phyloP scores from a whole-genome alignment of 2,329 filamentous ascomycete genomes.

The Hypoxylon rubiginosum region DNA sequence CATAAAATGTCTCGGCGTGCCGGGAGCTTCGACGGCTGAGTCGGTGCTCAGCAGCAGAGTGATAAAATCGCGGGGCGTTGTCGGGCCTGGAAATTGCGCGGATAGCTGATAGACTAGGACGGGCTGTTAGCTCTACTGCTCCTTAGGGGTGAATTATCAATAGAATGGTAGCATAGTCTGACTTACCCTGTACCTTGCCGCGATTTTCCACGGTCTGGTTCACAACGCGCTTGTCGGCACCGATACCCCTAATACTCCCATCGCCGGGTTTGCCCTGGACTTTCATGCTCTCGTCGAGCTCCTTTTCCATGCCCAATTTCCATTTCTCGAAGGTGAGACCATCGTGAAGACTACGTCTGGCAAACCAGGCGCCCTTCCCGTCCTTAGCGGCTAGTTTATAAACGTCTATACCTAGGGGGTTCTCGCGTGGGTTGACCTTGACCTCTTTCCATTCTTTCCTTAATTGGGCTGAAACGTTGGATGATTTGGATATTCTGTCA shows the following conservation, averaged over 20 bases:
- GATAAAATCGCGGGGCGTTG: conserved; percentile 88
- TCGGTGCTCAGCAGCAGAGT: conserved; percentile 80
- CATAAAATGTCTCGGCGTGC: conserved; percentile 77
- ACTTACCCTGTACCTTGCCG: conserved; percentile 73
- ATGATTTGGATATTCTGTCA: conserved; percentile 63
- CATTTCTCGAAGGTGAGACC: conserved; percentile 82
- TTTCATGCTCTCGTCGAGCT: conserved; percentile 84
- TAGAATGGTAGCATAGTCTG: conserved; percentile 2
- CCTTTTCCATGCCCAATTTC: conserved; percentile 80
- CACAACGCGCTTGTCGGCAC: conserved; percentile 82
- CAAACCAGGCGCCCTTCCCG: conserved; percentile 90
- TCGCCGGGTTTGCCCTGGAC: conserved; percentile 77
- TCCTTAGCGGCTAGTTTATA: conserved; percentile 86
- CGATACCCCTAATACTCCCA: conserved; percentile 86
- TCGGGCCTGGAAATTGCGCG: conserved; percentile 90
- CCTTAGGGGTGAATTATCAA: neutral
- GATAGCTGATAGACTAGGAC: conserved; percentile 82
- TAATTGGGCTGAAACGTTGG: conserved; percentile 68
- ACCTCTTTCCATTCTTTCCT: conserved; percentile 89
- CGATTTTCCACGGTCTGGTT: conserved; percentile 68
- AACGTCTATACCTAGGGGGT: conserved; percentile 80
- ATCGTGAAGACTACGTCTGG: conserved; percentile 84
- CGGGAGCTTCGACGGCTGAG: conserved; percentile 58
- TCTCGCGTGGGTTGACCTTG: conserved; percentile 78
- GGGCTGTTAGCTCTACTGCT: conserved; percentile 24